Percentiles rank a stretch among this genome's conserved stretches.
Evolutionary conservation across 306 rosid genomes (phyloP).

Genomic region (Geum urbanum): DNA sequence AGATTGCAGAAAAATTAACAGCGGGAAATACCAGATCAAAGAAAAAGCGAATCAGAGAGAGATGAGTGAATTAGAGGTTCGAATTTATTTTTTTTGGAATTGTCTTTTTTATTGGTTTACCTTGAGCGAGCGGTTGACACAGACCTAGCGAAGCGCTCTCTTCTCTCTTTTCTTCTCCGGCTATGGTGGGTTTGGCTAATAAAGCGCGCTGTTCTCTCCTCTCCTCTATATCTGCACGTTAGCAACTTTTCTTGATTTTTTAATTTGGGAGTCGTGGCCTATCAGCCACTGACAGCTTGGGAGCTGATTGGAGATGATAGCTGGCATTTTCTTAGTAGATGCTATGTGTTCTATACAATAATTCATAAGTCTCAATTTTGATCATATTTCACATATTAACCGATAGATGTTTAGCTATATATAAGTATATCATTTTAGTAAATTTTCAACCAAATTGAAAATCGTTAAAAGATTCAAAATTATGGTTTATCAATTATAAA

Average conservation of each 20-base stretch:
- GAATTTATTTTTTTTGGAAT: background rate
- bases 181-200: slow-evolving; percentile 2
- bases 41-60: slow-evolving; percentile 36
- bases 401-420: too few relatives aligned
- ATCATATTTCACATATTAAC: too few relatives aligned
- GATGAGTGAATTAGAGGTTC: too few relatives aligned
- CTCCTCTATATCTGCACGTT: background rate
- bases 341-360: too few relatives aligned
- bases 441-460: too few relatives aligned
- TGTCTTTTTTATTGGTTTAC: background rate
- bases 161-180: background rate
- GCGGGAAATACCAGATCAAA: slow-evolving; percentile 30
- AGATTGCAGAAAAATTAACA: slow-evolving; percentile 15
- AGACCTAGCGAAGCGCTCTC: background rate
- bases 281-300: background rate
- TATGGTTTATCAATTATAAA: too few relatives aligned
- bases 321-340: slow-evolving; percentile 9
- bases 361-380: too few relatives aligned
- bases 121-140: slow-evolving; percentile 32
- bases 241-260: background rate
- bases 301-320: background rate
- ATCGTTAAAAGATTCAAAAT: too few relatives aligned
- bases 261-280: background rate
- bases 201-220: slow-evolving; percentile 1
- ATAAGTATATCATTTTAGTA: too few relatives aligned